Conservation (phyloP, 306 rosid genomes). For the Castanopsis chinensis region DNA sequence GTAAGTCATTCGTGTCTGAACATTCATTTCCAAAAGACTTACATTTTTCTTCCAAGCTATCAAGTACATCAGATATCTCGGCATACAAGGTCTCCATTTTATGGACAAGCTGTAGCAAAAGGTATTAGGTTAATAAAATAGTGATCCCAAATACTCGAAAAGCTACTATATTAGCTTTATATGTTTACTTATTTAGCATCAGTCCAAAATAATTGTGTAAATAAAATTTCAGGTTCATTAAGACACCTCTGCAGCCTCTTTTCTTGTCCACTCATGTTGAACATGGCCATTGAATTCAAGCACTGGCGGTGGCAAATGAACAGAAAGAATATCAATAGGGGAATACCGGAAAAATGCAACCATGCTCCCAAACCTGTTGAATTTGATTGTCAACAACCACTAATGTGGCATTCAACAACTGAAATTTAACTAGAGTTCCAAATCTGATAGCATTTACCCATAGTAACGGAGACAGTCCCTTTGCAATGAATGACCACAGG, state of each 20-base stretch:
- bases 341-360: conserved; percentile 95
- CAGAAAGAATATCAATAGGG: conserved; percentile 84
- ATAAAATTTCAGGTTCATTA: conserved; percentile 8
- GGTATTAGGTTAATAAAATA: conserved; percentile 15
- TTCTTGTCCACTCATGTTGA: conserved; percentile 71
- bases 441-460: conserved; percentile 55
- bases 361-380: conserved; percentile 86
- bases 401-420: conserved; percentile 11
- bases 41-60: conserved; percentile 56
- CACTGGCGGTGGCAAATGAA: conserved; percentile 78
- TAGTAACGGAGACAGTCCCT: conserved; percentile 97
- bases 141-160: conserved; percentile 4
- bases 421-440: conserved; percentile 3
- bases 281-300: conserved; percentile 67
- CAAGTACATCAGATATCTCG: conserved; percentile 74
- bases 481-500: conserved; percentile 97
- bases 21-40: conserved; percentile 39
- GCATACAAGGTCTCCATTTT: conserved; percentile 71
- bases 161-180: neutral
- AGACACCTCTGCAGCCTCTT: conserved; percentile 80
- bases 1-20: conserved; percentile 47
- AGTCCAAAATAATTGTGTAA: conserved; percentile 19
- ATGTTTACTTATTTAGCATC: conserved; percentile 4
- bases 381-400: conserved; percentile 23
- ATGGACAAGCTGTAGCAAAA: conserved; percentile 50